Percentiles rank a stretch among this genome's conserved stretches.
phyloP scores from a whole-genome alignment of 192 early-diverging fungal genomes.

The Coemansia sp. region DNA sequence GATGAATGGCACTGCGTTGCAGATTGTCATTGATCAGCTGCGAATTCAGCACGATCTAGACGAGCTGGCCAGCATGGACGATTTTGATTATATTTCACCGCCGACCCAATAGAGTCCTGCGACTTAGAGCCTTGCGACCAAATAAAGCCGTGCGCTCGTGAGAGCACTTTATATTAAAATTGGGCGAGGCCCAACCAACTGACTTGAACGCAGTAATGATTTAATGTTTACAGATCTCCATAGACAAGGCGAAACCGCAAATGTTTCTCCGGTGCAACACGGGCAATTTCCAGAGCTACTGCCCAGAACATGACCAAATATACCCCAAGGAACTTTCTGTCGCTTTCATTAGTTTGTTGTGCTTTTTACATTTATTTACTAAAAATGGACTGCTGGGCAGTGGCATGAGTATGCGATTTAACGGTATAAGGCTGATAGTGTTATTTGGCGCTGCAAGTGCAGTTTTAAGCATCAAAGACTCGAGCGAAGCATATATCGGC shows the following conservation, averaged over 20 bases:
- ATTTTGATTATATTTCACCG: background rate
- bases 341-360: background rate
- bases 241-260: background rate
- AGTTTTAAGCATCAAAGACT: background rate
- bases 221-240: too few relatives aligned
- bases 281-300: background rate
- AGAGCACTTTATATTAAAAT: background rate
- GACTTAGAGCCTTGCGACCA: too few relatives aligned
- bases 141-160: too few relatives aligned
- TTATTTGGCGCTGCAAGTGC: background rate
- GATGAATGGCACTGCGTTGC: conserved; percentile 56
- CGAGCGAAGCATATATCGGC: background rate
- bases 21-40: conserved; percentile 51
- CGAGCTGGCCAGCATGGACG: conserved; percentile 36
- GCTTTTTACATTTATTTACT: background rate
- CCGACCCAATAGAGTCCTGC: background rate
- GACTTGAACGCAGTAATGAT: too few relatives aligned
- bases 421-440: background rate
- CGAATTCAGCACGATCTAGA: conserved; percentile 55
- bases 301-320: background rate
- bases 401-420: background rate
- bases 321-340: too few relatives aligned
- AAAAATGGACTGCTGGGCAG: background rate
- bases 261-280: background rate
- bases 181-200: too few relatives aligned